These are phyloP conservation scores for Talaromyces stipitatus DNA, from an alignment of 495 filamentous ascomycete species.

Conservation along the genomic window DNA sequence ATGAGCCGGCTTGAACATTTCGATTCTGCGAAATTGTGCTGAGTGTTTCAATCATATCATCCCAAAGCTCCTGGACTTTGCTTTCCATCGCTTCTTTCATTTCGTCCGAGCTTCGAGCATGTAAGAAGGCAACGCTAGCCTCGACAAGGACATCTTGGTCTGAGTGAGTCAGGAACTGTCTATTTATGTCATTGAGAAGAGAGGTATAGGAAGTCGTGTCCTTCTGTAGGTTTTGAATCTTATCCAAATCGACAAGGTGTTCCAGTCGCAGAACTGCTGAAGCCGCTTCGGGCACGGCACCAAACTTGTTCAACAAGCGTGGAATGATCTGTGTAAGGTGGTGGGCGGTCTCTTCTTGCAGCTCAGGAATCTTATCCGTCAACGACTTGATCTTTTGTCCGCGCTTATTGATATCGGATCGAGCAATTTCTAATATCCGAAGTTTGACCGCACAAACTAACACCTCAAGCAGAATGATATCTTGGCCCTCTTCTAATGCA, in stretches of 20 bases:
- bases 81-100: slow-evolving; percentile 74
- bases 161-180: slow-evolving; percentile 85
- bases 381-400: slow-evolving; percentile 57
- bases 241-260: slow-evolving; percentile 75
- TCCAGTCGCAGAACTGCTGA: slow-evolving; percentile 81
- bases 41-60: slow-evolving; percentile 66
- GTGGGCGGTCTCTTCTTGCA: slow-evolving; percentile 65
- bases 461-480: slow-evolving; percentile 78
- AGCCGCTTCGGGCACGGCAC: slow-evolving; percentile 77
- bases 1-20: slow-evolving; percentile 55
- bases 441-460: slow-evolving; percentile 71
- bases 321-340: slow-evolving; percentile 73
- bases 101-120: slow-evolving; percentile 78
- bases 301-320: slow-evolving; percentile 76
- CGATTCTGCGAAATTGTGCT: slow-evolving; percentile 57
- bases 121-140: slow-evolving; percentile 71
- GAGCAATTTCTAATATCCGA: slow-evolving; percentile 50
- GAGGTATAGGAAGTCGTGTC: slow-evolving; percentile 73
- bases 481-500: slow-evolving; percentile 69
- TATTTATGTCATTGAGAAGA: slow-evolving; percentile 85
- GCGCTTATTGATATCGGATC: slow-evolving; percentile 47
- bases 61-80: slow-evolving; percentile 79
- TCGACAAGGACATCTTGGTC: slow-evolving; percentile 80
- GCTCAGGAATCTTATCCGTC: slow-evolving; percentile 52
- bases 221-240: slow-evolving; percentile 84